Evolutionary conservation across 768 basidiomycete species (phyloP).

Genomic region (Leccinum disarticulatum): DNA sequence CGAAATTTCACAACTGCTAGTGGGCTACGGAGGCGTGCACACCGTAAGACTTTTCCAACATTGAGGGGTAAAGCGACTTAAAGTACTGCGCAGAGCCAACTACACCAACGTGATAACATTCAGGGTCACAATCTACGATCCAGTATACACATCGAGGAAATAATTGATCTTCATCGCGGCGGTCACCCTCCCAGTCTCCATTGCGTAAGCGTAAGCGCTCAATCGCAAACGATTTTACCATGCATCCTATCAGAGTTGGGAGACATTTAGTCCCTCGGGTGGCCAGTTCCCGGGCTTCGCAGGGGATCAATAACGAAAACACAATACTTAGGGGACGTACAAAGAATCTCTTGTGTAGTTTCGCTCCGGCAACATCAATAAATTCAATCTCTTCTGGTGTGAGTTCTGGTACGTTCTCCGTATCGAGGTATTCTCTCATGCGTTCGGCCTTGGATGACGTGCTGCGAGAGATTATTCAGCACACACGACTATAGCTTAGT

Average conservation of each 20-base stretch:
- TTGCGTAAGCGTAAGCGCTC: neutral
- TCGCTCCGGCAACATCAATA: slow-evolving; percentile 28
- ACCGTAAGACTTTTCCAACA: too few species aligned
- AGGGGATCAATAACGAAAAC: slow-evolving; percentile 2
- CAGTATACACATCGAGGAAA: neutral
- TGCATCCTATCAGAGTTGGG: neutral
- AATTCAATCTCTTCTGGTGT: slow-evolving; percentile 24
- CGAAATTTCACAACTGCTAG: too few species aligned
- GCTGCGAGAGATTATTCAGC: slow-evolving; percentile 17
- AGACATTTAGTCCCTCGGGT: slow-evolving; percentile 9
- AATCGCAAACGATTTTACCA: neutral
- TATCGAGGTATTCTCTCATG: slow-evolving; percentile 35
- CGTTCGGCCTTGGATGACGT: slow-evolving; percentile 35
- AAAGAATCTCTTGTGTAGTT: slow-evolving; percentile 25
- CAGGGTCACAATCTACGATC: neutral
- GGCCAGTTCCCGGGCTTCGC: slow-evolving; percentile 21
- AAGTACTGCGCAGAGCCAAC: too few species aligned
- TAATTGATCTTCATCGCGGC: neutral
- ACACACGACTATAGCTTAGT: neutral
- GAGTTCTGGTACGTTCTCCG: slow-evolving; percentile 28
- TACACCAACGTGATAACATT: neutral
- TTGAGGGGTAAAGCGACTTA: too few species aligned
- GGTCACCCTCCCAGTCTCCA: neutral
- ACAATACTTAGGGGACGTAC: slow-evolving; percentile 14
- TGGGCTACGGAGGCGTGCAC: too few species aligned